A percentile compares a stretch with the other conserved stretches of the same genome.
phyloP scores from a whole-genome alignment of 1,139 yeast species.

The Pichia sp. region DNA sequence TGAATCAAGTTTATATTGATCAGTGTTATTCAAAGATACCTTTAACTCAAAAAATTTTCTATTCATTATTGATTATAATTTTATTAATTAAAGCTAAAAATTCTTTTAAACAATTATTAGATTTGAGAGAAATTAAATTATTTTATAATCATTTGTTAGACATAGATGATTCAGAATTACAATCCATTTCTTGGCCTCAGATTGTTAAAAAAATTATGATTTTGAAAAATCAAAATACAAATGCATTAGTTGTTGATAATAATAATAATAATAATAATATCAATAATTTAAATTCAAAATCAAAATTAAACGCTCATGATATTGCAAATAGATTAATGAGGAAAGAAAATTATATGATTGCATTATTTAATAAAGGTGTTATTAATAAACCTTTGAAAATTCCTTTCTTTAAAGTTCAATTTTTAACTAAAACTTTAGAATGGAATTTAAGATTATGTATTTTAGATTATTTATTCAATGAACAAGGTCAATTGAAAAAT shows the following conservation, averaged over 20 bases:
- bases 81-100: constrained; percentile 55
- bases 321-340: constrained; percentile 95
- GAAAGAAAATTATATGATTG: constrained; percentile 86
- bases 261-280: too few species aligned
- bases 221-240: constrained; percentile 59
- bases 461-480: constrained; percentile 77
- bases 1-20: constrained; percentile 35
- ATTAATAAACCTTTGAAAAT: constrained; percentile 30
- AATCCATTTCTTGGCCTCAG: constrained; percentile 89
- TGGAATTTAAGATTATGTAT: constrained; percentile 91
- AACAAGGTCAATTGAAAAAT: constrained; percentile 76
- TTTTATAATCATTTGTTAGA: constrained; percentile 62
- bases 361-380: constrained; percentile 75
- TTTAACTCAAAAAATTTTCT: constrained; percentile 44
- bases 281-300: constrained; percentile 60
- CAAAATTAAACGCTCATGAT: constrained; percentile 81
- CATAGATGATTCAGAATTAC: constrained; percentile 72
- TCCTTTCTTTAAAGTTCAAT: constrained; percentile 36
- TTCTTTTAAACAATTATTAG: constrained; percentile 44
- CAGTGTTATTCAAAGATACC: constrained; percentile 53
- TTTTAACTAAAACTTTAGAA: constrained; percentile 79
- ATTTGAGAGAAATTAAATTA: constrained; percentile 54
- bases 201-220: constrained; percentile 73
- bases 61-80: constrained; percentile 55
- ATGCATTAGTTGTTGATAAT: constrained; percentile 52